A percentile compares a stretch with the other conserved stretches of the same genome.
phyloP scores from a whole-genome alignment of 495 filamentous ascomycete species.

The Penicillium dipodomyicola region DNA sequence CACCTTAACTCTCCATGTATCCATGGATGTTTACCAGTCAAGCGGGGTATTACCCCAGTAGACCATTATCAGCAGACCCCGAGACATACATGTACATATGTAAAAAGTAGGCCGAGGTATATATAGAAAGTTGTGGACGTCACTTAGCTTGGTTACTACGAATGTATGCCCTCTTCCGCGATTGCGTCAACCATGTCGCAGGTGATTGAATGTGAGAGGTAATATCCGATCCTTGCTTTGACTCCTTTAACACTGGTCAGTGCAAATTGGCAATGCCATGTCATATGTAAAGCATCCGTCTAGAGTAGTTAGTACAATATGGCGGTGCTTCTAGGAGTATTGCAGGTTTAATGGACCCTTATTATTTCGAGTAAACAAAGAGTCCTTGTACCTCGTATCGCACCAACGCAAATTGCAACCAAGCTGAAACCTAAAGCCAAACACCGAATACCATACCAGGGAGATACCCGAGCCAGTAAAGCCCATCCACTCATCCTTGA shows the following conservation, averaged over 20 bases:
- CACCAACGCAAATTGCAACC: background rate
- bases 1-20: too few relatives aligned
- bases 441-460: background rate
- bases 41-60: too few relatives aligned
- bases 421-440: background rate
- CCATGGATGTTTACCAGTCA: too few relatives aligned
- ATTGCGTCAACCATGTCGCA: too few relatives aligned
- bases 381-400: background rate
- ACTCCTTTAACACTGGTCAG: background rate
- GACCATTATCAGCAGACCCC: too few relatives aligned
- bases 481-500: background rate
- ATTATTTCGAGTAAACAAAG: background rate
- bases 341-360: background rate
- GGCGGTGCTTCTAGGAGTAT: background rate
- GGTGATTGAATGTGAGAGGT: too few relatives aligned
- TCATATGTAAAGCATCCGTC: background rate
- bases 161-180: too few relatives aligned
- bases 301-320: background rate
- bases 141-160: too few relatives aligned
- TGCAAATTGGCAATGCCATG: background rate
- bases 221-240: background rate
- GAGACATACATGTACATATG: too few relatives aligned
- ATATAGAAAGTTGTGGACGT: too few relatives aligned
- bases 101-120: too few relatives aligned
- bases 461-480: background rate